phyloP scores from a whole-genome alignment of 1,139 yeast species.

The Blastobotrys proliferans region DNA sequence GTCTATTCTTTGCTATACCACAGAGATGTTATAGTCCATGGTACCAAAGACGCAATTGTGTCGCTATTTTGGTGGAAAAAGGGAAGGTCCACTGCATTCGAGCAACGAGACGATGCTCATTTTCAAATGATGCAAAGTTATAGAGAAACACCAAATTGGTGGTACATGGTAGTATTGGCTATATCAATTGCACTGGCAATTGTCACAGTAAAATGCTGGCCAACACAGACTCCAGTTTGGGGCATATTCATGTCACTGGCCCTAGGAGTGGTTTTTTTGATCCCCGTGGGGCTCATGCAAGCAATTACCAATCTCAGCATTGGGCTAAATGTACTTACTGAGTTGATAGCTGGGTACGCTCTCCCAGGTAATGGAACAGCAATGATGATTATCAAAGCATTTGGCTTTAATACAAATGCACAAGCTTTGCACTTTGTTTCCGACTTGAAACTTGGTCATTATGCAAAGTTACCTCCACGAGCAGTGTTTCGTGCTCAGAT shows the following conservation, averaged over 20 bases:
- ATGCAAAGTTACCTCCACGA: constrained; percentile 54
- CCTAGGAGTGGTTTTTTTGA: constrained; percentile 50
- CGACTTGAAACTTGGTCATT: constrained; percentile 56
- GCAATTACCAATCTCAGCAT: constrained; percentile 51
- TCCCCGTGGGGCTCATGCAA: constrained; percentile 46
- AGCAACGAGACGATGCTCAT: constrained; percentile 47
- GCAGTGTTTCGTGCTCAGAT: constrained; percentile 56
- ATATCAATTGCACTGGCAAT: constrained; percentile 49
- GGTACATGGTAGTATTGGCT: constrained; percentile 46
- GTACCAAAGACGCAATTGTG: neutral
- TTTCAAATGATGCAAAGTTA: constrained; percentile 52
- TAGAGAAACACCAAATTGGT: constrained; percentile 62
- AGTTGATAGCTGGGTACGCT: constrained; percentile 58
- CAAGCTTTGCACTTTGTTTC: constrained; percentile 56
- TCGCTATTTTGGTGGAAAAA: neutral
- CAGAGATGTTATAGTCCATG: constrained; percentile 16
- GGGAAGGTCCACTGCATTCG: neutral
- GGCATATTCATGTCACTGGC: constrained; percentile 55
- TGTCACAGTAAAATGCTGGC: constrained; percentile 44
- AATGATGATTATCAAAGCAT: constrained; percentile 57
- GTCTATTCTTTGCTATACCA: constrained; percentile 39
- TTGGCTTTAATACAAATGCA: constrained; percentile 54
- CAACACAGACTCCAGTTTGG: constrained; percentile 47
- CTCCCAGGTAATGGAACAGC: constrained; percentile 42
- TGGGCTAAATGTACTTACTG: constrained; percentile 57